phyloP scores from a whole-genome alignment of 176 grass and related monocot species.

The Zoysia pacifica region DNA sequence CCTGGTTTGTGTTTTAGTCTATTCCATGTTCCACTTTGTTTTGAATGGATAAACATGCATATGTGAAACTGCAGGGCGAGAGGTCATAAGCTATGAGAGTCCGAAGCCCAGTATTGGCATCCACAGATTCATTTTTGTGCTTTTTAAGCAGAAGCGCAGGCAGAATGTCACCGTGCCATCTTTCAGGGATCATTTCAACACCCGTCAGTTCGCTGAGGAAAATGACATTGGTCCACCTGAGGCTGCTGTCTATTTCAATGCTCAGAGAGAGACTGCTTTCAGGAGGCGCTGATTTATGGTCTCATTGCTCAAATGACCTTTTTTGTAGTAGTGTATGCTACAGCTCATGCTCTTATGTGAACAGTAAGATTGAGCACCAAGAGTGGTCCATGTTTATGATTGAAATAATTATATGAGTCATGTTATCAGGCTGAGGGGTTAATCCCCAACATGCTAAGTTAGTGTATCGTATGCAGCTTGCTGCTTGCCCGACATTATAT shows the following conservation, averaged over 20 bases:
- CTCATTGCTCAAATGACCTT: background rate
- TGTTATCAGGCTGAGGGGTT: slow-evolving; percentile 1
- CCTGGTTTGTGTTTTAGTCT: slow-evolving; percentile 1
- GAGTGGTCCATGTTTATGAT: slow-evolving; percentile 7
- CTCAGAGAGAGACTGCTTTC: slow-evolving; percentile 86
- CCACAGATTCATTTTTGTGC: slow-evolving; percentile 92
- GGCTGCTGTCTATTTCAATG: slow-evolving; percentile 90
- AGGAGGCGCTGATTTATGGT: slow-evolving; percentile 56
- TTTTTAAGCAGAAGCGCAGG: slow-evolving; percentile 79
- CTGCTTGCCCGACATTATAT: background rate
- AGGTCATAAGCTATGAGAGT: slow-evolving; percentile 74
- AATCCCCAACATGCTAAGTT: background rate
- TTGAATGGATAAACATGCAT: background rate
- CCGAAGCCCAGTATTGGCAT: slow-evolving; percentile 87
- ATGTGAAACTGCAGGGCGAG: slow-evolving; percentile 54
- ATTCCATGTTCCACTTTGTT: slow-evolving; percentile 1
- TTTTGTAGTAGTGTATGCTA: background rate
- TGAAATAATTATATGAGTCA: slow-evolving; percentile 16
- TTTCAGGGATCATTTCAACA: slow-evolving; percentile 70
- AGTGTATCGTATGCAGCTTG: slow-evolving; percentile 6
- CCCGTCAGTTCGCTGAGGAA: slow-evolving; percentile 75
- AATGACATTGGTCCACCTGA: slow-evolving; percentile 81
- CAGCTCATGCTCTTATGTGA: slow-evolving; percentile 18
- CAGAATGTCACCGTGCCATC: slow-evolving; percentile 51
- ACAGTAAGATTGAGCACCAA: slow-evolving; percentile 16